These are phyloP conservation scores for Saksenaea oblongispora DNA, from an alignment of 371 early-diverging fungal genomes.

Conservation along the genomic window DNA sequence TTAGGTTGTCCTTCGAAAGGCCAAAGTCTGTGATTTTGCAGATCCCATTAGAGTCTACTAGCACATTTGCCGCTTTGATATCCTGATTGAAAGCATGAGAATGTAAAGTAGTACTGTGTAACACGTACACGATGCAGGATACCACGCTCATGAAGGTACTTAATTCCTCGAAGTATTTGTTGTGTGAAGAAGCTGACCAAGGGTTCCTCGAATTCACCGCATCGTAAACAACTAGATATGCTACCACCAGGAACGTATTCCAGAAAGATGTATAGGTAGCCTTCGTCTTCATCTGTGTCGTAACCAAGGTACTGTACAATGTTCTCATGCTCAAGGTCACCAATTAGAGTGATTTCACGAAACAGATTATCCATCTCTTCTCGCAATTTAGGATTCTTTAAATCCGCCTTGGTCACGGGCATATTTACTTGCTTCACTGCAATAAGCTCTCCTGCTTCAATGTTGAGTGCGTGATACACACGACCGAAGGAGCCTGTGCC, in stretches of 20 bases:
- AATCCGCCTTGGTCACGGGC: conserved; percentile 51
- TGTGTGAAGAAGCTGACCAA: conserved; percentile 76
- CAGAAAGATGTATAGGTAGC: conserved; percentile 86
- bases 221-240: conserved; percentile 76
- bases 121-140: conserved; percentile 84
- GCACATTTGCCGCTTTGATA: conserved; percentile 94
- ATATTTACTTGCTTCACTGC: conserved; percentile 94
- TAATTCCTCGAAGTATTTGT: conserved; percentile 89
- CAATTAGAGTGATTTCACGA: conserved; percentile 29
- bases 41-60: conserved; percentile 87
- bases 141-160: conserved; percentile 89
- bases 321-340: conserved; percentile 83
- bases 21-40: conserved; percentile 99
- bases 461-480: conserved; percentile 86
- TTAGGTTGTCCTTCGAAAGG: conserved; percentile 83
- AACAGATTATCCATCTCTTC: conserved; percentile 29
- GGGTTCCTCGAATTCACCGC: conserved; percentile 77
- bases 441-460: conserved; percentile 84
- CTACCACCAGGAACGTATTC: conserved; percentile 98
- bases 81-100: conserved; percentile 49
- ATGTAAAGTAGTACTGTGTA: background rate
- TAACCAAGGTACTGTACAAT: conserved; percentile 90
- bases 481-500: conserved; percentile 96
- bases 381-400: conserved; percentile 14
- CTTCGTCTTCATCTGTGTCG: conserved; percentile 50